phyloP scores from a whole-genome alignment of 2,329 filamentous ascomycete genomes.

The Nigrospora osmanthi region DNA sequence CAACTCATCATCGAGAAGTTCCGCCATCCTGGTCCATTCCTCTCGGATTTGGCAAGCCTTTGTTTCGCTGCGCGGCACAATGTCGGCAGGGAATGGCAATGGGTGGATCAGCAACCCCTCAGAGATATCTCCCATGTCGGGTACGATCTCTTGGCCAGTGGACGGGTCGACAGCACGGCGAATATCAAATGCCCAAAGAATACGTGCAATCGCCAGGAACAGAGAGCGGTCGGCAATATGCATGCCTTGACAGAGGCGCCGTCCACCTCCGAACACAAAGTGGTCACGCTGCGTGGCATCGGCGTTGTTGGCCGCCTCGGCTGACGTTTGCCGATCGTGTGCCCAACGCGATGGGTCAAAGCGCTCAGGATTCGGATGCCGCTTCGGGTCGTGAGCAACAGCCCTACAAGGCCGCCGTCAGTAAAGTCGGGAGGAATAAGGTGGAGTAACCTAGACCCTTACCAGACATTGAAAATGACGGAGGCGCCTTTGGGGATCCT shows the following conservation, averaged over 20 bases:
- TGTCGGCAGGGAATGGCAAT: conserved; percentile 5
- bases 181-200: conserved; percentile 38
- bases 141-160: conserved; percentile 5
- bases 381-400: conserved; percentile 33
- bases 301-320: conserved; percentile 20
- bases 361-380: conserved; percentile 26
- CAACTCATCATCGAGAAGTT: conserved; percentile 13
- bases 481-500: conserved; percentile 35
- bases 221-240: conserved; percentile 42
- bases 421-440: too few species aligned
- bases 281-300: conserved; percentile 38
- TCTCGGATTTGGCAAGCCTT: conserved; percentile 3
- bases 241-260: conserved; percentile 49
- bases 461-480: conserved; percentile 38
- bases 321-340: conserved; percentile 11
- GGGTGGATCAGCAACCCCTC: conserved; percentile 7
- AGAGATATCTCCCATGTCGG: conserved; percentile 4
- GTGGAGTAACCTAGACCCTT: conserved; percentile 3
- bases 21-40: conserved; percentile 10
- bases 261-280: conserved; percentile 47
- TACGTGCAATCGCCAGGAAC: conserved; percentile 35
- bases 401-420: conserved; percentile 14
- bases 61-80: conserved; percentile 5
- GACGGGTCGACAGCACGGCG: background rate
- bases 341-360: conserved; percentile 29